These are phyloP conservation scores for Globisporangium orthogonon DNA, from an alignment of 352 stramenopile species.

Conservation along the genomic window DNA sequence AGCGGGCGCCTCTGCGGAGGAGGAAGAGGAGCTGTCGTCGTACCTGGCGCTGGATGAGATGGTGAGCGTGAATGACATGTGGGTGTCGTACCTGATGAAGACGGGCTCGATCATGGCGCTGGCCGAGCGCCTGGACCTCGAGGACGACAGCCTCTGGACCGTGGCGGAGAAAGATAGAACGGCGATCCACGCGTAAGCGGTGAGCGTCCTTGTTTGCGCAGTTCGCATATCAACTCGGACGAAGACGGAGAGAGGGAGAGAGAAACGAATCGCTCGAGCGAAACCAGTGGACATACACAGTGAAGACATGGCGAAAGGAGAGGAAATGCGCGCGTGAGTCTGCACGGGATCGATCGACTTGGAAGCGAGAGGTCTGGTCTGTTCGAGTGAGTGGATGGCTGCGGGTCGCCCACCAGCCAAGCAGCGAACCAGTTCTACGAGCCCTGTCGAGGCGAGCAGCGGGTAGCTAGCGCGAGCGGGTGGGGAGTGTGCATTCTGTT, in stretches of 20 bases:
- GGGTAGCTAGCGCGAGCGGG: too few species aligned
- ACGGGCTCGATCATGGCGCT: constrained; percentile 84
- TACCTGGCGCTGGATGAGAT: constrained; percentile 73
- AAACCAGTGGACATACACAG: neutral
- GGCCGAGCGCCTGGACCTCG: constrained; percentile 69
- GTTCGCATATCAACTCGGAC: too few species aligned
- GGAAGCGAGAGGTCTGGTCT: neutral
- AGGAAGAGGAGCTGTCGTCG: constrained; percentile 19
- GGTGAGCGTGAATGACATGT: constrained; percentile 76
- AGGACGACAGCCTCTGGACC: constrained; percentile 81
- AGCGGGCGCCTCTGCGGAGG: neutral
- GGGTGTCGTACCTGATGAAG: constrained; percentile 82
- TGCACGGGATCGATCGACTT: neutral
- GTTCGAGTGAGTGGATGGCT: too few species aligned
- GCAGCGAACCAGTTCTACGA: too few species aligned
- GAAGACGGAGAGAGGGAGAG: neutral
- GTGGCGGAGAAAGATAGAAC: constrained; percentile 83
- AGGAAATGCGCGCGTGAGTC: neutral
- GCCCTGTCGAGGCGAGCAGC: too few species aligned
- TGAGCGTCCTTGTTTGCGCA: neutral
- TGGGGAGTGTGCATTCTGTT: too few species aligned
- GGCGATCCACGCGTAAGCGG: constrained; percentile 60
- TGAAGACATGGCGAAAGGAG: neutral
- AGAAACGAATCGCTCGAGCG: too few species aligned
- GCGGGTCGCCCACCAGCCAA: too few species aligned